Conservation (phyloP, 2,329 filamentous ascomycete genomes). For the Tolypocladium endophyticum region DNA sequence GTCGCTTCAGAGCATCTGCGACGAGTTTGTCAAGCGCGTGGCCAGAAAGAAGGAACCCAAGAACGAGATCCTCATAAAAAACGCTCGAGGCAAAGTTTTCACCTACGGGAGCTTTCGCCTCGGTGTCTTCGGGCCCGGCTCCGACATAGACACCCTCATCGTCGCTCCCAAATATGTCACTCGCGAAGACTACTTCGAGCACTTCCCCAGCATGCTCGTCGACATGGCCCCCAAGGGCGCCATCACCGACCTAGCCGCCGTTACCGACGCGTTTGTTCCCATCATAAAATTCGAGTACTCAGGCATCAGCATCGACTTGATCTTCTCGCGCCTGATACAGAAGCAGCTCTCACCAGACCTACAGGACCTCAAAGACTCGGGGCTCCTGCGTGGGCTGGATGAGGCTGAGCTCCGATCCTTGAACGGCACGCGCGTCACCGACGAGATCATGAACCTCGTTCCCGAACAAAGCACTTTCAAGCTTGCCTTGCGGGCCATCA, state of each 20-base stretch:
- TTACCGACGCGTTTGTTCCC: constrained; percentile 85
- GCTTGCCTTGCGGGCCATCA: constrained; percentile 80
- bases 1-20: constrained; percentile 67
- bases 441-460: constrained; percentile 81
- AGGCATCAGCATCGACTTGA: constrained; percentile 89
- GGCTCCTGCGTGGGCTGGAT: constrained; percentile 73
- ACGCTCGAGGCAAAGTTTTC: constrained; percentile 84
- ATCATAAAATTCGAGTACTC: constrained; percentile 95
- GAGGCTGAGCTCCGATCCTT: constrained; percentile 80
- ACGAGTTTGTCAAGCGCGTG: constrained; percentile 80
- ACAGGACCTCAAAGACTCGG: constrained; percentile 70
- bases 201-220: constrained; percentile 72
- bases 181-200: constrained; percentile 82
- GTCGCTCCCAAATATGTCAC: constrained; percentile 83
- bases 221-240: constrained; percentile 67
- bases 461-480: constrained; percentile 86
- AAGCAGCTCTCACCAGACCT: constrained; percentile 58
- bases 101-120: constrained; percentile 93
- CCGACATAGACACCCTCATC: constrained; percentile 94
- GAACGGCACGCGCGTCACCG: constrained; percentile 89
- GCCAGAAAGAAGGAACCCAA: constrained; percentile 61
- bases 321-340: constrained; percentile 68
- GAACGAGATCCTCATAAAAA: constrained; percentile 66
- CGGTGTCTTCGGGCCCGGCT: constrained; percentile 88
- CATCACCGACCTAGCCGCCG: constrained; percentile 74